These are phyloP conservation scores for Solanum gandarillasii DNA, from an alignment of 257 asterid genomes.

Conservation along the genomic window DNA sequence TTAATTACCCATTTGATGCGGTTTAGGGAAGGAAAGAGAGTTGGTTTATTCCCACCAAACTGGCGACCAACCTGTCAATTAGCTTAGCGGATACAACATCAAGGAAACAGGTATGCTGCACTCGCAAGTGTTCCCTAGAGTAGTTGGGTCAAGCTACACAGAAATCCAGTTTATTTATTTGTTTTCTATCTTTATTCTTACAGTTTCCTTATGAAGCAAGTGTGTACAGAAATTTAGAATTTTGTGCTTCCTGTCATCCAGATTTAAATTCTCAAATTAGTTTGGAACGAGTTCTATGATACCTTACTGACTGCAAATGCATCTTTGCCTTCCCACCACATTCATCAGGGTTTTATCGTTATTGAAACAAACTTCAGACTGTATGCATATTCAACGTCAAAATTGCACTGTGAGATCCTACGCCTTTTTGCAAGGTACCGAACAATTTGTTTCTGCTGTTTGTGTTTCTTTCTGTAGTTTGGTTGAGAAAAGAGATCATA, in stretches of 20 bases:
- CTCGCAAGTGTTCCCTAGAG: neutral
- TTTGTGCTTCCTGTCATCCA: neutral
- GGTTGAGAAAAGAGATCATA: neutral
- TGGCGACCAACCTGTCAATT: conserved; percentile 91
- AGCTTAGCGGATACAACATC: conserved; percentile 87
- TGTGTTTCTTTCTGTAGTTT: neutral
- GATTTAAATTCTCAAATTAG: neutral
- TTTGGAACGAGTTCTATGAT: neutral
- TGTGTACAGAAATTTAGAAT: neutral
- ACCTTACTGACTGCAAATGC: neutral
- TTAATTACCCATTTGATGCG: conserved; percentile 3
- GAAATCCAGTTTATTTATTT: neutral
- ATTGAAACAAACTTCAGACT: conserved; percentile 92
- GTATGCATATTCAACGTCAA: conserved; percentile 90
- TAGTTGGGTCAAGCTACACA: neutral
- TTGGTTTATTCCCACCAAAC: conserved; percentile 95
- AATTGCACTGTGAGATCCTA: conserved; percentile 81
- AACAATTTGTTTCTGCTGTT: neutral
- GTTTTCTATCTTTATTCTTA: neutral
- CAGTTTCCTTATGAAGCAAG: neutral
- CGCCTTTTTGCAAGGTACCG: conserved; percentile 85
- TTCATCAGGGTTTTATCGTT: conserved; percentile 78
- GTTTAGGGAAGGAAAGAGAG: conserved; percentile 83
- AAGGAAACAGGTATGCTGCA: conserved; percentile 62
- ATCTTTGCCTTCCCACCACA: neutral